Evolutionary conservation across 2,329 filamentous ascomycete genomes (phyloP).

Genomic region (Pseudogymnoascus pannorum): DNA sequence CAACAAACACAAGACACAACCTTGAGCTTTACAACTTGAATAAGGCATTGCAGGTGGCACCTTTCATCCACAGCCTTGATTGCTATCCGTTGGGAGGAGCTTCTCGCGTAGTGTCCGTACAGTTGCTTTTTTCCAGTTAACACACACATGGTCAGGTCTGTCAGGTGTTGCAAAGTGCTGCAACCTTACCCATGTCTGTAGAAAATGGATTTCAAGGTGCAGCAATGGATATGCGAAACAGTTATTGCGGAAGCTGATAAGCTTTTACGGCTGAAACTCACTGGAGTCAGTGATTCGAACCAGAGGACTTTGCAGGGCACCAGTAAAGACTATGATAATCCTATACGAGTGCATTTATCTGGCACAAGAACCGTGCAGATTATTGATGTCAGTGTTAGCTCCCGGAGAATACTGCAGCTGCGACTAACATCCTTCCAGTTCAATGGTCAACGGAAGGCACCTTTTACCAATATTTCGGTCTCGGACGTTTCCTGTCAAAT

Average conservation of each 20-base stretch:
- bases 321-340: background rate
- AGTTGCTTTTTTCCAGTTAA: background rate
- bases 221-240: background rate
- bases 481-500: background rate
- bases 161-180: background rate
- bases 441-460: background rate
- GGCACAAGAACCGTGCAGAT: slow-evolving; percentile 1
- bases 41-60: background rate
- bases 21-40: background rate
- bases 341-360: background rate
- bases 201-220: background rate
- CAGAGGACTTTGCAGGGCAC: background rate
- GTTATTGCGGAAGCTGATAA: background rate
- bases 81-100: background rate
- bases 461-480: background rate
- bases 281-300: background rate
- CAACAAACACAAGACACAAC: background rate
- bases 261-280: background rate
- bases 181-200: background rate
- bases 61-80: background rate
- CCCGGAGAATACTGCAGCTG: background rate
- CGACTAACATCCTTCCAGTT: background rate
- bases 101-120: background rate
- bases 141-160: background rate
- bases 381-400: background rate